Percentiles rank a stretch among this genome's conserved stretches.
These are phyloP conservation scores for Paecilomyces formosus DNA, from an alignment of 2,329 filamentous ascomycete species.

Conservation along the genomic window DNA sequence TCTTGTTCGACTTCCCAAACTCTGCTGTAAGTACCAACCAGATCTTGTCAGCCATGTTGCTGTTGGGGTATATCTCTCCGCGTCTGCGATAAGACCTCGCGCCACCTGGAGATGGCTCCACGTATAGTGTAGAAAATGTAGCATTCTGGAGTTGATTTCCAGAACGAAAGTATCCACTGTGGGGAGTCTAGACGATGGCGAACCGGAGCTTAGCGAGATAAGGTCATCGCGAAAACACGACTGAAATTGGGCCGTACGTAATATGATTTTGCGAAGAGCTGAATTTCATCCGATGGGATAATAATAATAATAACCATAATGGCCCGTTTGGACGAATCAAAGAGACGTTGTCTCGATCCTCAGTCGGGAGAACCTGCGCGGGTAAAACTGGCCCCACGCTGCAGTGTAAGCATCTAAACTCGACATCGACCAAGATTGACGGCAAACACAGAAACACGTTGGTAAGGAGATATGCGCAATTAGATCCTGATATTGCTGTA, in stretches of 20 bases:
- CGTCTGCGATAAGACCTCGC: no score
- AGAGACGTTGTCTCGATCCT: background rate
- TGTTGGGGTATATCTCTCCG: no score
- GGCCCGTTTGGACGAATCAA: no score
- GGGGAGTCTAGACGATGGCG: background rate
- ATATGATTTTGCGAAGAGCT: background rate
- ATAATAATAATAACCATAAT: background rate
- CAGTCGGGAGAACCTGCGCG: background rate
- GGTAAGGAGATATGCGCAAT: background rate
- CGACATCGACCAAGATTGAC: background rate
- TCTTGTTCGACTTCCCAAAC: no score
- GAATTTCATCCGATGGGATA: background rate
- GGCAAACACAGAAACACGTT: no score
- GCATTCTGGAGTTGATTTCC: background rate
- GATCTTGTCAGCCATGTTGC: no score
- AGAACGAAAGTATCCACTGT: background rate
- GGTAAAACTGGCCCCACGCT: background rate
- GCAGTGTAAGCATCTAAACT: background rate
- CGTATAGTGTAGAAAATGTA: background rate
- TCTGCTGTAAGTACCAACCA: no score
- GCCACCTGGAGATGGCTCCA: background rate
- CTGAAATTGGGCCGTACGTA: background rate
- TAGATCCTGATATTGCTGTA: no score
- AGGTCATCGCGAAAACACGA: background rate
- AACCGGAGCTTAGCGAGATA: background rate